phyloP scores from a whole-genome alignment of 148 eudicot genomes.

The Nepenthes mirabilis region DNA sequence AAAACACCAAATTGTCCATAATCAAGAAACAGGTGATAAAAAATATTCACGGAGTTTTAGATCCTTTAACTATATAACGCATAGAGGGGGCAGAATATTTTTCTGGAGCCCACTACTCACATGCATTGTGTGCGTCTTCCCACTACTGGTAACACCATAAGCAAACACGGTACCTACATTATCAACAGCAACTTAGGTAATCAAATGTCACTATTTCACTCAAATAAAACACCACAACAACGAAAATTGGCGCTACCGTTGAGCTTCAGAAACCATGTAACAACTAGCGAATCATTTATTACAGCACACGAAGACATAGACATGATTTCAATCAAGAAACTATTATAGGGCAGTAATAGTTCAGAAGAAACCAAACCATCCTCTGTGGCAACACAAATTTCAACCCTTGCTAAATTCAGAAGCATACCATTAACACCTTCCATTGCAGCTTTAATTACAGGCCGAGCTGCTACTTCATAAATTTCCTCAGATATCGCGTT shows the following conservation, averaged over 20 bases:
- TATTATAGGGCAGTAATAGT: no score
- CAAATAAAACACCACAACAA: neutral
- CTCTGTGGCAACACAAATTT: neutral
- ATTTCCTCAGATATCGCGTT: slow-evolving; percentile 63
- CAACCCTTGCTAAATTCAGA: neutral
- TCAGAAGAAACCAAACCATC: neutral
- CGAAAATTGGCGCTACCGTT: neutral
- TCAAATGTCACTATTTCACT: neutral
- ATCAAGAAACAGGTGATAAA: no score
- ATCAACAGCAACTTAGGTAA: neutral
- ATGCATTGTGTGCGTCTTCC: slow-evolving; percentile 20
- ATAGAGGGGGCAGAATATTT: no score
- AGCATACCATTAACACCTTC: slow-evolving; percentile 84
- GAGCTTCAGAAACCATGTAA: no score
- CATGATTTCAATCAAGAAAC: no score
- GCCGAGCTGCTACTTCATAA: slow-evolving; percentile 88
- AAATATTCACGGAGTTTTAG: no score
- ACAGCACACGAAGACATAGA: no score
- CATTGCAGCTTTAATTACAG: slow-evolving; percentile 94
- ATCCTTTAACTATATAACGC: no score
- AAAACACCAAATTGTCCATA: no score
- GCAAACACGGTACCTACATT: slow-evolving; percentile 16
- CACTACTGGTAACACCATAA: slow-evolving; percentile 19
- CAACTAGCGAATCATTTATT: no score
- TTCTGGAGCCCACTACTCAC: slow-evolving; percentile 3